Base-by-base conservation (phyloP, 805 yeast species). In the Candida nonsorbophila region DNA sequence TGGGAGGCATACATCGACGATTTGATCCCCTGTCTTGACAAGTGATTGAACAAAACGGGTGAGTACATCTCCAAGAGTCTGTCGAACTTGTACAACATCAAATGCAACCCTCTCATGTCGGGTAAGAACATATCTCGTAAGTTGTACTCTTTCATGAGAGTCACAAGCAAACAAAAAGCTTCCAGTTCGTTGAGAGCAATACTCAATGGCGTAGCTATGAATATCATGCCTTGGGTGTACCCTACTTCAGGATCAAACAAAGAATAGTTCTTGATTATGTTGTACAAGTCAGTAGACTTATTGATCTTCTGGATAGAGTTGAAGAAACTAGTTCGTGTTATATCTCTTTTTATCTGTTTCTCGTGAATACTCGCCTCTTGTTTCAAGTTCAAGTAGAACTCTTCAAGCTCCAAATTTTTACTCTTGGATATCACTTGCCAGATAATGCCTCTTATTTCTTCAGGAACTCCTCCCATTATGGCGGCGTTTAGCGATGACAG, bases 201-300 rank as follows among this genome's bases (percentile, higher is more conserved):
- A 25, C 87, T 62, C 27, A 92, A 56, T 2, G 98, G 97, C 5
- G 86, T 86, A 0, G 84, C 74, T 24, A 92, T 75, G 48, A 92
- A 92, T 1, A 94, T 94, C 96, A 92, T 87, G 6, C 98, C 97
- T 56, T 92, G 98, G 2, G 97, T 92, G 49, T 92, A 92, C 0
- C 98, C 98, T 28, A 92, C 96, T 29, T 88, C 97, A 1, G 83
- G 77, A 53, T 92, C 97, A 51, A 74, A 81, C 27, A 85, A 58
- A 14, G 92, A 77, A 58, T 90, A 92, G 0, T 87, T 88, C 47
- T 83, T 84, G 38, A 92, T 72, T 16, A 92, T 79, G 33, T 78
- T 76, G 47, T 67, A 83, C 20, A 92, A 60, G 28, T 84, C 77
- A 19, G 73, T 79, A 8, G 69, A 59, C 44, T 79, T 78, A 28